Conservation (phyloP, 2,329 filamentous ascomycete species). For the Sporothrix euskadiensis region DNA sequence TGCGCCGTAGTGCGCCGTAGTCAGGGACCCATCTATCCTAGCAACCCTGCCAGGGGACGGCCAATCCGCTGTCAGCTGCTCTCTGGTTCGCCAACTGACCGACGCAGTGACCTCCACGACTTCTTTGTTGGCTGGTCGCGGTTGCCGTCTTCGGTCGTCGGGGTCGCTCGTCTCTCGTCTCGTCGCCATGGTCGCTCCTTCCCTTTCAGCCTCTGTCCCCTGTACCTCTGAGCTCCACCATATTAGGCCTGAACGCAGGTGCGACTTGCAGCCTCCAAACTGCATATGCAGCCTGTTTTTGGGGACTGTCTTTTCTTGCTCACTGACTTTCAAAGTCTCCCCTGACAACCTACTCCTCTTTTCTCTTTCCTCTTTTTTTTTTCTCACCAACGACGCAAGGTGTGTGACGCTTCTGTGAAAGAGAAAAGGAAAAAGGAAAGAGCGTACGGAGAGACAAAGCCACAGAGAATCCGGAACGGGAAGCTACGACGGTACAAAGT, state of each 20-base stretch:
- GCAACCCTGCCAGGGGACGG: background rate
- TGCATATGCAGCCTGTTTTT: slow-evolving; percentile 12
- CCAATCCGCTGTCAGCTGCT: slow-evolving; percentile 14
- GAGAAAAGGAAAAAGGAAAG: background rate
- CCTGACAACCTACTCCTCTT: slow-evolving; percentile 30
- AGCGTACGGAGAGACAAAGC: background rate
- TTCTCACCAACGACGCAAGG: slow-evolving; percentile 4
- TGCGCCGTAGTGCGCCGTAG: slow-evolving; percentile 10
- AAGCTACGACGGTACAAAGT: slow-evolving; percentile 18
- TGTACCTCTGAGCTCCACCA: background rate
- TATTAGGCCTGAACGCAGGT: slow-evolving; percentile 15
- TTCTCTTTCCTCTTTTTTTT: slow-evolving; percentile 5
- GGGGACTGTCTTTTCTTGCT: background rate
- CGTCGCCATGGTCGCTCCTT: slow-evolving; percentile 14
- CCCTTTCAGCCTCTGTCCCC: background rate
- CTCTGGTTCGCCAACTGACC: slow-evolving; percentile 2
- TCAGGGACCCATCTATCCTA: background rate
- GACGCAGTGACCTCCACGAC: background rate
- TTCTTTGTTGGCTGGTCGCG: background rate
- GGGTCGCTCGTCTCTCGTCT: background rate
- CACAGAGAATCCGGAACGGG: background rate
- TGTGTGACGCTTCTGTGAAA: background rate
- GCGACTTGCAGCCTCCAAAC: slow-evolving; percentile 8
- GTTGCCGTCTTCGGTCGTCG: background rate
- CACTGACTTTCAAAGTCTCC: slow-evolving; percentile 26